Evolutionary conservation across 345 rosid species (phyloP).

Genomic region (Microthlaspi erraticum): DNA sequence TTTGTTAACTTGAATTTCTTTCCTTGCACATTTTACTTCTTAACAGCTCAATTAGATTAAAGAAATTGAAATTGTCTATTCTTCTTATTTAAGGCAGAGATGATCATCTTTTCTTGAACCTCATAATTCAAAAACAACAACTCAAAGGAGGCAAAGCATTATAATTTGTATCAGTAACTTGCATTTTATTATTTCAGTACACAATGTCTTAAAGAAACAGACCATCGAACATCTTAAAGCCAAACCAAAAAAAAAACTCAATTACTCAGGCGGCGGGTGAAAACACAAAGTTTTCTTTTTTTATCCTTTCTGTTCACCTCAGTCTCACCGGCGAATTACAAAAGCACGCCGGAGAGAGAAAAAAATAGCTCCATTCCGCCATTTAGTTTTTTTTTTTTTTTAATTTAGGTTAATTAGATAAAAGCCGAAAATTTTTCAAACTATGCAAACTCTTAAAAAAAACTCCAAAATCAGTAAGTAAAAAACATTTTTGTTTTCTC

Average conservation of each 20-base stretch:
- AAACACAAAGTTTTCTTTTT: slow-evolving; percentile 28
- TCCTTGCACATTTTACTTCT: no score
- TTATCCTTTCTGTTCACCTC: slow-evolving; percentile 34
- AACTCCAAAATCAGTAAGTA: slow-evolving; percentile 31
- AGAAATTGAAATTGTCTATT: not conserved
- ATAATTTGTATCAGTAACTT: no score
- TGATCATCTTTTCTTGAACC: no score
- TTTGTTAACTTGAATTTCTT: no score
- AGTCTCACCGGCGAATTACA: slow-evolving; percentile 43
- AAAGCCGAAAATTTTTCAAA: slow-evolving; percentile 8
- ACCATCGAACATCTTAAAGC: slow-evolving; percentile 14
- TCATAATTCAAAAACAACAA: not conserved
- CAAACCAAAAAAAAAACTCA: not conserved
- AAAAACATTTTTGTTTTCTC: not conserved
- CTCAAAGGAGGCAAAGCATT: not conserved
- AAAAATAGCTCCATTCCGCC: slow-evolving; percentile 28
- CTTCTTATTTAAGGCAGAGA: no score
- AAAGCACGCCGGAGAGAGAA: slow-evolving; percentile 40
- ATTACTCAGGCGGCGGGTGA: slow-evolving; percentile 42
- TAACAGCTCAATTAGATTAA: no score
- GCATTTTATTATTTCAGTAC: not conserved
- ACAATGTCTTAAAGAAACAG: slow-evolving; percentile 19
- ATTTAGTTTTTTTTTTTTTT: slow-evolving; percentile 5
- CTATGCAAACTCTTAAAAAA: slow-evolving; percentile 25
- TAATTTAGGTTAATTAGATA: not conserved